These are phyloP conservation scores for Suhomyces choctaworum DNA, from an alignment of 1,139 yeast species.

Conservation along the genomic window DNA sequence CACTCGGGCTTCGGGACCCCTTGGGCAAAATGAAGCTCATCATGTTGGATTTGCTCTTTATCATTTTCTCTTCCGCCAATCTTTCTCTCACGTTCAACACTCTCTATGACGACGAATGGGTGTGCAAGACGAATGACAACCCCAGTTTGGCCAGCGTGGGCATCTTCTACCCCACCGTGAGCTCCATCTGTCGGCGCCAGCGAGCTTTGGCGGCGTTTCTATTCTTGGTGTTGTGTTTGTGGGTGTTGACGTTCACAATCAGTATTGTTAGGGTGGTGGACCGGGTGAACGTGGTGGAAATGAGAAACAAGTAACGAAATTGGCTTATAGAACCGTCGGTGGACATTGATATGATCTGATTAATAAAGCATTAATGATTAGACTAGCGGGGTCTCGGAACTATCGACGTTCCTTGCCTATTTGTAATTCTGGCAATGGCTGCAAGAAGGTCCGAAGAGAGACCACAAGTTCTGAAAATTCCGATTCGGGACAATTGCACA, in stretches of 20 bases:
- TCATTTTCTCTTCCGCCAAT: conserved; percentile 92
- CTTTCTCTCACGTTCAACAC: conserved; percentile 83
- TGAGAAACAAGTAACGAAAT: conserved; percentile 8
- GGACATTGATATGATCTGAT: too few relatives aligned
- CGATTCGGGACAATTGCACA: too few relatives aligned
- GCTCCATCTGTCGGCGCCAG: conserved; percentile 73
- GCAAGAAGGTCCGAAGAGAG: too few relatives aligned
- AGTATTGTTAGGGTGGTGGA: conserved; percentile 84
- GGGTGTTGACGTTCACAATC: conserved; percentile 85
- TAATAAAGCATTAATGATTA: too few relatives aligned
- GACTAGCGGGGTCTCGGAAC: too few relatives aligned
- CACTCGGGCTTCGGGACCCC: conserved; percentile 84
- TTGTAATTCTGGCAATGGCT: too few relatives aligned
- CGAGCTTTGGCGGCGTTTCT: conserved; percentile 76
- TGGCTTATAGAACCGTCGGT: too few relatives aligned
- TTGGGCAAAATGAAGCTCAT: conserved; percentile 74
- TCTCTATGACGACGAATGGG: conserved; percentile 79
- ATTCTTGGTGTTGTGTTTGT: conserved; percentile 69
- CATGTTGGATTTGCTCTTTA: conserved; percentile 78
- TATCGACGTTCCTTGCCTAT: too few relatives aligned
- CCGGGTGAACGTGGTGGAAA: conserved; percentile 42
- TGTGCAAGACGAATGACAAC: conserved; percentile 47
- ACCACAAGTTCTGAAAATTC: too few relatives aligned
- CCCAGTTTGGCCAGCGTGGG: conserved; percentile 26
- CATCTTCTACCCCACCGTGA: conserved; percentile 32